These are phyloP conservation scores for Penicillium janthinellum DNA, from an alignment of 2,329 filamentous ascomycete species.

Conservation along the genomic window DNA sequence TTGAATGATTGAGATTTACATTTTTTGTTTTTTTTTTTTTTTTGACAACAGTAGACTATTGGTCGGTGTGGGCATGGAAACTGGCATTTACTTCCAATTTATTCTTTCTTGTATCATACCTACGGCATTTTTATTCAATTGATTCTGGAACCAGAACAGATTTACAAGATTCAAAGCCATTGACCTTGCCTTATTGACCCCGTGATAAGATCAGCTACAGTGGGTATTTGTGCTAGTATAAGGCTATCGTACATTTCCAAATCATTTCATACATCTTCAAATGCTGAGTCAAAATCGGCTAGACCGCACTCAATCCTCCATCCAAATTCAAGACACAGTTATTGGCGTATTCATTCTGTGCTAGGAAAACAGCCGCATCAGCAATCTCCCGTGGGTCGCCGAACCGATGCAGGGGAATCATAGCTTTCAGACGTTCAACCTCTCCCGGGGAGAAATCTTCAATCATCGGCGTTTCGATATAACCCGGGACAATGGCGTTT, in stretches of 20 bases:
- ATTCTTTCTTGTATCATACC: not conserved
- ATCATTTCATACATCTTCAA: not conserved
- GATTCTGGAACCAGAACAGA: not conserved
- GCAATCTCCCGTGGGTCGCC: slow-evolving; percentile 72
- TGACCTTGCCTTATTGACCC: not conserved
- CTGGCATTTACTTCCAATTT: not conserved
- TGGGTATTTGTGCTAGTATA: not conserved
- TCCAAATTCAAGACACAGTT: slow-evolving; percentile 86
- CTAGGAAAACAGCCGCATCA: slow-evolving; percentile 78
- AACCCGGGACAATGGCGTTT: slow-evolving; percentile 81
- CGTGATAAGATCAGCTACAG: not conserved
- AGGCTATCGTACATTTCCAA: not conserved
- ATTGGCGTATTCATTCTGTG: slow-evolving; percentile 77
- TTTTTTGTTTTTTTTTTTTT: not conserved
- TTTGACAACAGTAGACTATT: not conserved
- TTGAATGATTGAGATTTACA: not conserved
- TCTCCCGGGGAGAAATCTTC: slow-evolving; percentile 48
- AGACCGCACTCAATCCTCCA: slow-evolving; percentile 74
- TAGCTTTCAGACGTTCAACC: slow-evolving; percentile 35
- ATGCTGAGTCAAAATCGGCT: not conserved
- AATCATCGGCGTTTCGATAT: slow-evolving; percentile 81
- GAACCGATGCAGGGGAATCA: slow-evolving; percentile 68
- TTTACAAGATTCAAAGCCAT: not conserved
- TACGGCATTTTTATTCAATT: not conserved
- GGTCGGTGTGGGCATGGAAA: not conserved